Evolutionary conservation across 768 basidiomycete genomes (phyloP).

Genomic region (Holtermanniella nyarrowii): DNA sequence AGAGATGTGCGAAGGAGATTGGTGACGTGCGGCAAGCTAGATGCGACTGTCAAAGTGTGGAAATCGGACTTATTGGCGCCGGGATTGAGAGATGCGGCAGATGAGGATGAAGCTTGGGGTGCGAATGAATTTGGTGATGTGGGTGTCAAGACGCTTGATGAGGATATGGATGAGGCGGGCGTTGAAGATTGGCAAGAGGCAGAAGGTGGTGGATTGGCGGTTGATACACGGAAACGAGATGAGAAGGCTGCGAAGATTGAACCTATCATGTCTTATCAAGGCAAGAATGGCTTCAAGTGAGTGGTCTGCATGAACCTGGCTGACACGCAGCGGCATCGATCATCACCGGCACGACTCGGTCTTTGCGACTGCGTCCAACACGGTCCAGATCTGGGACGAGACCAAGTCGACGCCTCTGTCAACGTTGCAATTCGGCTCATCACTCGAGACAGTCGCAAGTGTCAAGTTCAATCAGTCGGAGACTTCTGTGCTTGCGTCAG

Average conservation of each 20-base stretch:
- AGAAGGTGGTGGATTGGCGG: slow-evolving; percentile 34
- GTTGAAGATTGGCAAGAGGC: slow-evolving; percentile 36
- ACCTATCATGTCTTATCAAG: slow-evolving; percentile 69
- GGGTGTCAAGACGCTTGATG: slow-evolving; percentile 7
- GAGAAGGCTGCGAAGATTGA: slow-evolving; percentile 30
- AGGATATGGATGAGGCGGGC: slow-evolving; percentile 30
- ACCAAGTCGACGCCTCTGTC: slow-evolving; percentile 80
- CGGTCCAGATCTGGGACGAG: slow-evolving; percentile 96
- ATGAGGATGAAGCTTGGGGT: slow-evolving; percentile 15
- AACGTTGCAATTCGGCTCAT: slow-evolving; percentile 74
- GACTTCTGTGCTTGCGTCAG: slow-evolving; percentile 83
- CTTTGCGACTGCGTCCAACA: slow-evolving; percentile 87
- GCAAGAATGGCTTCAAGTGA: slow-evolving; percentile 86
- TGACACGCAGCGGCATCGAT: slow-evolving; percentile 63
- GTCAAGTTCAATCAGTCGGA: slow-evolving; percentile 92
- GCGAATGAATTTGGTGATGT: slow-evolving; percentile 32
- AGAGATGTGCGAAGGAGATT: slow-evolving; percentile 36
- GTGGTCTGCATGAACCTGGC: slow-evolving; percentile 24
- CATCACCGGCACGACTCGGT: slow-evolving; percentile 81
- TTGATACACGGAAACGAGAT: slow-evolving; percentile 29
- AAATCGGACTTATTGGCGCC: slow-evolving; percentile 35
- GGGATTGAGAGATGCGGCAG: slow-evolving; percentile 29
- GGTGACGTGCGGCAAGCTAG: slow-evolving; percentile 38
- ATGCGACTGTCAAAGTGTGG: slow-evolving; percentile 42
- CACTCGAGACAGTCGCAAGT: slow-evolving; percentile 75